Base-by-base conservation (phyloP, 1,284 basidiomycete genomes). In the Ustilago xerochloae region DNA sequence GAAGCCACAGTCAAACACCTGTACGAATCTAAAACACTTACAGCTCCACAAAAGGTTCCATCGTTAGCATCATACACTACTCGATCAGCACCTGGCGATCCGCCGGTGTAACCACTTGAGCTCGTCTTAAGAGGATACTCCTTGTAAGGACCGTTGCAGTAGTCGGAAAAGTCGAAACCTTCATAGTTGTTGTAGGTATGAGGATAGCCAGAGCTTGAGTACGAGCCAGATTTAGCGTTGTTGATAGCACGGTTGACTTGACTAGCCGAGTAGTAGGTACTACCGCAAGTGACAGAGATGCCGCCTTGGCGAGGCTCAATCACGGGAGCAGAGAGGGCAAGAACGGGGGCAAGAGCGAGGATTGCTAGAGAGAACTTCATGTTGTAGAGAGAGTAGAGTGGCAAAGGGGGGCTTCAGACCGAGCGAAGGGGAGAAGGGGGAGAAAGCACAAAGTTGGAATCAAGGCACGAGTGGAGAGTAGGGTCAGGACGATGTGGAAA, bases 41-140 rank as follows among this genome's bases (percentile, higher is more conserved):
- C 68, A 59, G 64, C 69, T 15, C 77, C 77, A 59, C 74, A 77
- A 60, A 75, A 77, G 29, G 43, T 51, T 36, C 66, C 62, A 38
- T 61, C 54, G 50, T 61, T 45, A 45, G 32, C 41, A 47, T 67
- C 65, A 58, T 75, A 75, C 48, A 79, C 52, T 36, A 76, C 74
- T 26, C 77, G 75, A 65, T 79, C 75, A 13, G 77, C 57, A 20
- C 77, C 77, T 24, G 77, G 77, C 54, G 75, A 77, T 35, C 77
- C 77, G 22, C 74, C 70, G 20, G 75, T 66, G 75, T 70, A 74
- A 45, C 65, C 63, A 2, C 38, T 38, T 4, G 56, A 51, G 2
- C 41, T 35, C 4, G 39, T 32, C 56, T 48, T 57, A 8, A 67
- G 51, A 8, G 68, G 67, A 55, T 62, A 69, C 65, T 79, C 77